phyloP scores from a whole-genome alignment of 768 basidiomycete genomes.

The Lentinula guzmanii region DNA sequence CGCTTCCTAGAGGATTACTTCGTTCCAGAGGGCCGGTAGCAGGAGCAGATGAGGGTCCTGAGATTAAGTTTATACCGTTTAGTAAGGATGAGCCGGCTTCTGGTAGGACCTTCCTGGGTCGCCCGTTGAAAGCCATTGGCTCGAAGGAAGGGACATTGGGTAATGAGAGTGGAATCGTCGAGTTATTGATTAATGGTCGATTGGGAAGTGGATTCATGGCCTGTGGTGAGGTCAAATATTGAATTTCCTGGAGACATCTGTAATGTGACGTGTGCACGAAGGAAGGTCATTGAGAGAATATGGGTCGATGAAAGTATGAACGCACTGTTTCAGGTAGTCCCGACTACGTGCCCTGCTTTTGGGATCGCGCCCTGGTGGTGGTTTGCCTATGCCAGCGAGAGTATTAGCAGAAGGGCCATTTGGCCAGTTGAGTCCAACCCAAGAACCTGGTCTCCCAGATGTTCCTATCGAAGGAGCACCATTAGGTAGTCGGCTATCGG shows the following conservation, averaged over 20 bases:
- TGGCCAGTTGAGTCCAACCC: conserved; percentile 45
- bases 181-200: conserved; percentile 66
- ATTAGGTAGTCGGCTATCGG: conserved; percentile 62
- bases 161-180: conserved; percentile 56
- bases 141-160: conserved; percentile 75
- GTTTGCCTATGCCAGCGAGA: conserved; percentile 54
- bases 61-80: conserved; percentile 52
- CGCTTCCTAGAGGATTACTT: conserved; percentile 32
- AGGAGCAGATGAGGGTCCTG: conserved; percentile 46
- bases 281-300: not conserved
- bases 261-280: conserved; percentile 7
- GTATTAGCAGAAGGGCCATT: conserved; percentile 39
- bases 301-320: conserved; percentile 9
- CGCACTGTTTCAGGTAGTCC: conserved; percentile 96
- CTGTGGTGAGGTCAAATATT: conserved; percentile 93
- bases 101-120: conserved; percentile 76
- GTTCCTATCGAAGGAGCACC: conserved; percentile 43
- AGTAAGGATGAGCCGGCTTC: conserved; percentile 60
- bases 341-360: conserved; percentile 91
- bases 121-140: conserved; percentile 66
- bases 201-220: conserved; percentile 96
- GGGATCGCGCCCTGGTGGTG: conserved; percentile 82
- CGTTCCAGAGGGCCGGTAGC: conserved; percentile 50
- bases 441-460: conserved; percentile 48
- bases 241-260: conserved; percentile 96